Base-by-base conservation (phyloP, 352 stramenopile species). In the Plasmopara viticola region DNA sequence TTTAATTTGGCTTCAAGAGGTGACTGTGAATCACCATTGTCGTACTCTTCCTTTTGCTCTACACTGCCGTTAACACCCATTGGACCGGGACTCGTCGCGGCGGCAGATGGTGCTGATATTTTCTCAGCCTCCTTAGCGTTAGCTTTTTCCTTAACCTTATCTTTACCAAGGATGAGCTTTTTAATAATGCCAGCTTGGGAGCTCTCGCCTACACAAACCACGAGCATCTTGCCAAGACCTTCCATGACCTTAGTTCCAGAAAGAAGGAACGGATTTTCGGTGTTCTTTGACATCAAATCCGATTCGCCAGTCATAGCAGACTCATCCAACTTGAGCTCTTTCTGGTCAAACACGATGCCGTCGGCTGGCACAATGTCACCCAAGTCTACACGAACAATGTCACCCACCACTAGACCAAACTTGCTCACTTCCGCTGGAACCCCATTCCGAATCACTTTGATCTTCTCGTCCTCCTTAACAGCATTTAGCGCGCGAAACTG, bases 201-300 rank as follows among this genome's bases (percentile, higher is more conserved):
- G 66, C 94, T 84, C 47, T 90, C 85, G 15, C 95, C 95, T 6
- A 98, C 94, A 28, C 87, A 94, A 9, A 96, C 72, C 7, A 97
- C 91, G 31, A 98, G 66, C 79, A 98, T 97, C 57, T 85, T 84
- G 29, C 78, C 87, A 6, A 92, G 76, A 6, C 95, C 95, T 44
- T 95, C 86, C 67, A 95, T 96, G 20, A 97, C 86, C 35, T 95
- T 96, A 17, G 90, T 98, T 18, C 94, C 95, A 1, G 87, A 97
- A 15, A 98, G 75, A 12, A 98, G 61, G 64, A 97, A 98, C 14
- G 90, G 87, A 59, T 95, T 90, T n/a, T 86, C 72, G 0, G 59
- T 58, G 44, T 74, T 78, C 62, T 97, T 97, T 15, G 58, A 51
- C 40, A 97, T 62, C 20, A 97, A 63, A 15, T 97, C 84, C 0